Evolutionary conservation across 805 yeast species (phyloP).

Genomic region (Starmerella ratchasimensis): DNA sequence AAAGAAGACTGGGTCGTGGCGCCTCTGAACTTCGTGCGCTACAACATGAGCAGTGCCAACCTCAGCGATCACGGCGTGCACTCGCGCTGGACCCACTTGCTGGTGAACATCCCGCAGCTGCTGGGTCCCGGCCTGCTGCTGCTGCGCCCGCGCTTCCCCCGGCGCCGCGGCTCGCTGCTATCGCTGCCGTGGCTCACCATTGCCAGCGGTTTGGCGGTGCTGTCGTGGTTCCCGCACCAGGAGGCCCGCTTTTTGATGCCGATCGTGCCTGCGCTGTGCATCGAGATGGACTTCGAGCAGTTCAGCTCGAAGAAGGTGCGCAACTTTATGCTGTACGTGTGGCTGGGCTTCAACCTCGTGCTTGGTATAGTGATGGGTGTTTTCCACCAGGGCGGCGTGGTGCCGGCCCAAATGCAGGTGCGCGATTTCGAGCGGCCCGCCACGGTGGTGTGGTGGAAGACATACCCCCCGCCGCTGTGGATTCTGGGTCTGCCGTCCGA

Average conservation of each 20-base stretch:
- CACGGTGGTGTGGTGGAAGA: slow-evolving; percentile 74
- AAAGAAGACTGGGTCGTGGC: slow-evolving; percentile 36
- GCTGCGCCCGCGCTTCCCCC: slow-evolving; percentile 30
- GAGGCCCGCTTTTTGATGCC: slow-evolving; percentile 84
- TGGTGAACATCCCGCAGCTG: slow-evolving; percentile 65
- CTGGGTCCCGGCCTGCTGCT: slow-evolving; percentile 61
- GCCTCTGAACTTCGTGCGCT: slow-evolving; percentile 62
- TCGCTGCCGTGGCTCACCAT: slow-evolving; percentile 49
- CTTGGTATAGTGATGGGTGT: slow-evolving; percentile 61
- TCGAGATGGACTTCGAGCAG: slow-evolving; percentile 31
- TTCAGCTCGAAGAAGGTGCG: slow-evolving; percentile 13
- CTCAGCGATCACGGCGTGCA: slow-evolving; percentile 73
- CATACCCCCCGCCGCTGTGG: slow-evolving; percentile 91
- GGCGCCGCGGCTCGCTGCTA: no score
- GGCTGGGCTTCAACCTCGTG: slow-evolving; percentile 52
- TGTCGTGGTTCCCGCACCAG: slow-evolving; percentile 80
- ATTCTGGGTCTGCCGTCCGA: slow-evolving; percentile 32
- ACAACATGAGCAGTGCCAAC: slow-evolving; percentile 49
- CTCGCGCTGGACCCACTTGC: slow-evolving; percentile 56
- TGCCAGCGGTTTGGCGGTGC: slow-evolving; percentile 43
- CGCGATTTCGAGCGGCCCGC: slow-evolving; percentile 21
- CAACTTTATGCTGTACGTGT: slow-evolving; percentile 24
- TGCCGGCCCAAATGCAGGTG: slow-evolving; percentile 40
- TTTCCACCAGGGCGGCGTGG: slow-evolving; percentile 81
- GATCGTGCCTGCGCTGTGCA: slow-evolving; percentile 53